Percentiles rank a stretch among this genome's conserved stretches.
Evolutionary conservation across 2,329 filamentous ascomycete genomes (phyloP).

Genomic region (Huntiella moniliformis): DNA sequence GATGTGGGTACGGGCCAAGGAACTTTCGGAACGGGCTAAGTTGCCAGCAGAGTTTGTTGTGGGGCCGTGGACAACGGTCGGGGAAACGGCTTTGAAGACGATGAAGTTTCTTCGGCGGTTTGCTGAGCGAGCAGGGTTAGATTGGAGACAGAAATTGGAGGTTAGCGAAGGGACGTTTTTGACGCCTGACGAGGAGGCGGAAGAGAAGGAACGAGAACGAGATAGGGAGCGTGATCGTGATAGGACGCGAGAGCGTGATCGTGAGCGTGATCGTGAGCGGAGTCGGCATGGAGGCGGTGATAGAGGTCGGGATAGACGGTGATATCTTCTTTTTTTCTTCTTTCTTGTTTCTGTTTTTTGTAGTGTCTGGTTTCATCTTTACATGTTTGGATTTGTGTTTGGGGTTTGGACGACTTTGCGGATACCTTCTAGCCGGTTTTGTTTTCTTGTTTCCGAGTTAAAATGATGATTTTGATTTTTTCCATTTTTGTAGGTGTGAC

Average conservation of each 20-base stretch:
- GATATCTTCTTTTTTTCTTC: background rate
- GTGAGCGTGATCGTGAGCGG: background rate
- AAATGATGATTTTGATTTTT: no score
- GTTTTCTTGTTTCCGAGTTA: no score
- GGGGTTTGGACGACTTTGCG: no score
- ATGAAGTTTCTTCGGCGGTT: slow-evolving; percentile 25
- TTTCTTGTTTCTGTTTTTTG: background rate
- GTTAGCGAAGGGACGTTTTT: slow-evolving; percentile 19
- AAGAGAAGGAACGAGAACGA: background rate
- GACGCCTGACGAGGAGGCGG: background rate
- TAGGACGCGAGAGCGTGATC: background rate
- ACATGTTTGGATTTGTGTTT: no score
- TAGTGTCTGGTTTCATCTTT: no score
- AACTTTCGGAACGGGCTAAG: slow-evolving; percentile 14
- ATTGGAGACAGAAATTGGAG: slow-evolving; percentile 25
- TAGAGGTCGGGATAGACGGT: background rate
- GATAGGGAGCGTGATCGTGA: background rate
- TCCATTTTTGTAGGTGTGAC: no score
- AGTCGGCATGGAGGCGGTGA: background rate
- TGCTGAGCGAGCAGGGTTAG: slow-evolving; percentile 26
- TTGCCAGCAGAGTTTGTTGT: slow-evolving; percentile 12
- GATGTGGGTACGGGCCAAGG: slow-evolving; percentile 15
- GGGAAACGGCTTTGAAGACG: slow-evolving; percentile 23
- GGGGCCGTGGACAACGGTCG: slow-evolving; percentile 26
- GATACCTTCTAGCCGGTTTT: no score